phyloP scores from a whole-genome alignment of 148 eudicot genomes.

The Chenopodium quinoa region DNA sequence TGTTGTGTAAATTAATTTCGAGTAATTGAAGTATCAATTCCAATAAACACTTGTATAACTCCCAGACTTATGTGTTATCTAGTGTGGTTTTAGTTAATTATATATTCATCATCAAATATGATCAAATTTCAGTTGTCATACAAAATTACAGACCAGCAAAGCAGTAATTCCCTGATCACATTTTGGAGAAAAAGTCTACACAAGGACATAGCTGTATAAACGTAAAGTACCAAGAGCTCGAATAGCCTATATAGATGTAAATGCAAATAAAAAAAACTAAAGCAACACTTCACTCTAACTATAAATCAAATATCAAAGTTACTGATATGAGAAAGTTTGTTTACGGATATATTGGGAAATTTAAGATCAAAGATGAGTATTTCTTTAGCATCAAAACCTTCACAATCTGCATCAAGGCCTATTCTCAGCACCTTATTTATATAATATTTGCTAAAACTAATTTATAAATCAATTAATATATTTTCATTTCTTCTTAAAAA shows the following conservation, averaged over 20 bases:
- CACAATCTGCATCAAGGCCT: no score
- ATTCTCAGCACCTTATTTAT: no score
- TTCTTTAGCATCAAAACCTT: no score
- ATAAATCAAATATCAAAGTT: no score
- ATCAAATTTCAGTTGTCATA: background rate
- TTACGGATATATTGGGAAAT: no score
- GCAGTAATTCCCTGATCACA: background rate
- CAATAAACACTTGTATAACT: background rate
- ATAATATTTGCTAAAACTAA: no score
- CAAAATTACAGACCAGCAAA: background rate
- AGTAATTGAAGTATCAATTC: background rate
- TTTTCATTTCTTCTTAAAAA: no score
- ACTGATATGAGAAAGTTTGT: no score
- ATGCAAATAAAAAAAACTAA: background rate
- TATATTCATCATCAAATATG: background rate
- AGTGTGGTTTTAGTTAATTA: background rate
- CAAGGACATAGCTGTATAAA: background rate
- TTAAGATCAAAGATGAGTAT: no score
- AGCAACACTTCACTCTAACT: no score
- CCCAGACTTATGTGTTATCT: background rate
- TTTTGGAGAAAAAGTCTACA: background rate
- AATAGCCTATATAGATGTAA: background rate
- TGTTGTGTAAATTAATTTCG: background rate
- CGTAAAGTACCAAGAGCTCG: background rate
- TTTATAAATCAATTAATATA: no score